Evolutionary conservation across 495 filamentous ascomycete genomes (phyloP).

Genomic region (Talaromyces trachyspermus): DNA sequence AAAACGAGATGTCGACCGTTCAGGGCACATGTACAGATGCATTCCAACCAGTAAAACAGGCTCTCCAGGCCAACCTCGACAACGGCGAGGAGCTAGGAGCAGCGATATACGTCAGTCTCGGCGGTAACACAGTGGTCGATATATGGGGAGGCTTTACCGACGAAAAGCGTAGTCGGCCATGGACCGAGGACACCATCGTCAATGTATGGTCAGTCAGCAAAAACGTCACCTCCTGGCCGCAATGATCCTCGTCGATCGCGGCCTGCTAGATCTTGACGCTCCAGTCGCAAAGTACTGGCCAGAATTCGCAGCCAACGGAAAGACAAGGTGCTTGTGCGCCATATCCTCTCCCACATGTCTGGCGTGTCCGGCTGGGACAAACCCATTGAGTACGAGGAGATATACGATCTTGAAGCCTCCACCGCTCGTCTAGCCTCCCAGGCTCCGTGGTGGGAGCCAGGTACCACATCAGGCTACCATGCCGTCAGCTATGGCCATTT

Average conservation of each 20-base stretch:
- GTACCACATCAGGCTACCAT: constrained; percentile 22
- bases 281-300: constrained; percentile 21
- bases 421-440: constrained; percentile 18
- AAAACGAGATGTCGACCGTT: too few species aligned
- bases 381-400: constrained; percentile 14
- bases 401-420: constrained; percentile 15
- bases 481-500: constrained; percentile 19
- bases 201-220: constrained; percentile 21
- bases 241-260: constrained; percentile 18
- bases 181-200: constrained; percentile 22
- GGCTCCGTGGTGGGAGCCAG: constrained; percentile 23
- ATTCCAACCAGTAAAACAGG: constrained; percentile 14
- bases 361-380: constrained; percentile 16
- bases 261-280: constrained; percentile 14
- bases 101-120: constrained; percentile 17
- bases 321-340: constrained; percentile 18
- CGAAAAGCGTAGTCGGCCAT: constrained; percentile 12
- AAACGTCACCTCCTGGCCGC: constrained; percentile 16
- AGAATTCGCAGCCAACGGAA: constrained; percentile 23
- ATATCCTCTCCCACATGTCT: constrained; percentile 18
- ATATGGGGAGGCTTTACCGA: constrained; percentile 22
- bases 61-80: constrained; percentile 14
- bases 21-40: constrained; percentile 9
- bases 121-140: constrained; percentile 22
- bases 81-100: constrained; percentile 20